These are phyloP conservation scores for Hypoxylon perforatum DNA, from an alignment of 495 filamentous ascomycete genomes.

Conservation along the genomic window DNA sequence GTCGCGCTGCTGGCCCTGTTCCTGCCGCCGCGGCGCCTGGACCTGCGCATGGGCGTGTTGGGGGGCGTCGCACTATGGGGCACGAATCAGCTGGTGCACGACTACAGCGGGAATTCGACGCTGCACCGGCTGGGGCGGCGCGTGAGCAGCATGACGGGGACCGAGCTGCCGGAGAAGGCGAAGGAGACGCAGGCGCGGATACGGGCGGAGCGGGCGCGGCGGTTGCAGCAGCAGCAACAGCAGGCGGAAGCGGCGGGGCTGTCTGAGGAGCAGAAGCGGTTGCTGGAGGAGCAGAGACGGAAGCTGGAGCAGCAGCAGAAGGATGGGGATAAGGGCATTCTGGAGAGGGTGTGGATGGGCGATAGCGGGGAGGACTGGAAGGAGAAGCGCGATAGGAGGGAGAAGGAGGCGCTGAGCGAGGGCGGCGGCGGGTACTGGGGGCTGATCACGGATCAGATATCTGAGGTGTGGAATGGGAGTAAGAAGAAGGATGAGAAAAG, in stretches of 20 bases:
- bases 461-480: conserved; percentile 79
- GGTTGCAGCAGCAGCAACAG: conserved; percentile 52
- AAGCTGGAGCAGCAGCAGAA: conserved; percentile 27
- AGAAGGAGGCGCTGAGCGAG: conserved; percentile 76
- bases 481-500: conserved; percentile 37
- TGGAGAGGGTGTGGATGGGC: conserved; percentile 73
- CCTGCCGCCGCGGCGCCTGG: conserved; percentile 84
- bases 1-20: conserved; percentile 74
- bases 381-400: conserved; percentile 73
- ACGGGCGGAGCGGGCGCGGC: conserved; percentile 55
- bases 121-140: conserved; percentile 54
- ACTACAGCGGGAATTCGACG: conserved; percentile 69
- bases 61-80: conserved; percentile 67
- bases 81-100: conserved; percentile 72
- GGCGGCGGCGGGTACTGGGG: conserved; percentile 80
- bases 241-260: conserved; percentile 45
- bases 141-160: conserved; percentile 31
- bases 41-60: conserved; percentile 72
- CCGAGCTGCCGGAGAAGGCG: conserved; percentile 66
- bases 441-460: conserved; percentile 85
- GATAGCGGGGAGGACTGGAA: conserved; percentile 75
- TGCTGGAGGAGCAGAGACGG: conserved; percentile 35
- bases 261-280: conserved; percentile 42
- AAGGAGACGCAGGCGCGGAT: conserved; percentile 61
- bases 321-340: conserved; percentile 54